Percentiles rank a stretch among this genome's conserved stretches.
Evolutionary conservation across 2,329 filamentous ascomycete genomes (phyloP).

Genomic region (Ophiostoma ips): DNA sequence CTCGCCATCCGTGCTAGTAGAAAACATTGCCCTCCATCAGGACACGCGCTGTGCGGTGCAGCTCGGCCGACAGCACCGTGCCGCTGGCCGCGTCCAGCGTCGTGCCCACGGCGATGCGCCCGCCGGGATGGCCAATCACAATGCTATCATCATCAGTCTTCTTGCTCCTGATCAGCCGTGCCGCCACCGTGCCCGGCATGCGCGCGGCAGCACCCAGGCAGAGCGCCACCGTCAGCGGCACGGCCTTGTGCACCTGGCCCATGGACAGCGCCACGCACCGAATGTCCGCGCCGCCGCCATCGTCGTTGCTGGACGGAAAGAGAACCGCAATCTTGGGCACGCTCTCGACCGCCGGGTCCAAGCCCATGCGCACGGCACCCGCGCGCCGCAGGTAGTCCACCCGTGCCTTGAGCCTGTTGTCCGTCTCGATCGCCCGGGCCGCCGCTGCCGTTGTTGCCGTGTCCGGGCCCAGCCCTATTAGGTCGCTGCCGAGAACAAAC

Average conservation of each 20-base stretch:
- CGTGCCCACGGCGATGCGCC: conserved; percentile 31
- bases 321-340: conserved; percentile 33
- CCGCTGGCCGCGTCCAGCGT: conserved; percentile 22
- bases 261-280: conserved; percentile 33
- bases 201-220: conserved; percentile 26
- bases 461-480: conserved; percentile 17
- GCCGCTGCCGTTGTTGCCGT: conserved; percentile 12
- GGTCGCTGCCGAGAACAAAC: conserved; percentile 23
- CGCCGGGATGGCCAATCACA: conserved; percentile 32
- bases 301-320: conserved; percentile 15
- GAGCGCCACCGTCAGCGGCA: conserved; percentile 27
- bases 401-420: conserved; percentile 18
- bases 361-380: conserved; percentile 26
- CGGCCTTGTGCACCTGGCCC: conserved; percentile 30
- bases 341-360: conserved; percentile 23
- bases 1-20: too few relatives aligned
- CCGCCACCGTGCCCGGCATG: conserved; percentile 28
- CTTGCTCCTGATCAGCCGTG: conserved; percentile 17
- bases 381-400: conserved; percentile 25
- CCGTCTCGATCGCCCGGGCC: conserved; percentile 19
- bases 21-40: conserved; percentile 36
- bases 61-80: conserved; percentile 28
- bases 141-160: background rate
- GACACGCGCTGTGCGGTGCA: conserved; percentile 33
- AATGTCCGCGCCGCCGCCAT: conserved; percentile 21